These are phyloP conservation scores for Rhodotorula glutinis DNA, from an alignment of 1,284 basidiomycete species.

Conservation along the genomic window DNA sequence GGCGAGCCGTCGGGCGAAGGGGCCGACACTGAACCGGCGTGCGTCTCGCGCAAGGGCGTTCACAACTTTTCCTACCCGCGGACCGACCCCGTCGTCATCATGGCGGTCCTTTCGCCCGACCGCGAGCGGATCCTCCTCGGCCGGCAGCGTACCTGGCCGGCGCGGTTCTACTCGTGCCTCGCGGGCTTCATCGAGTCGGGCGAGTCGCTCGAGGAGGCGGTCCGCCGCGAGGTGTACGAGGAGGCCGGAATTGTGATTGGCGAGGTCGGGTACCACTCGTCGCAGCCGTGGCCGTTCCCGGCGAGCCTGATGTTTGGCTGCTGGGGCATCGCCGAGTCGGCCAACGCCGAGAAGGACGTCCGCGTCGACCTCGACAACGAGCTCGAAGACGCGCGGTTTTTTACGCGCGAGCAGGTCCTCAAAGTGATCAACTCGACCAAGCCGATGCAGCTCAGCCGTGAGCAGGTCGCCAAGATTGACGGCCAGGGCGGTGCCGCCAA, in stretches of 20 bases:
- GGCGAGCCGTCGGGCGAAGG: constrained; percentile 64
- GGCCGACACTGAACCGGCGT: constrained; percentile 40
- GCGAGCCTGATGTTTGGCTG: constrained; percentile 39
- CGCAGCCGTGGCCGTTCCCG: constrained; percentile 48
- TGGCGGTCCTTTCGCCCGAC: constrained; percentile 74
- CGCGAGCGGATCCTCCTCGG: constrained; percentile 78
- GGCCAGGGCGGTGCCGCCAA: constrained; percentile 47
- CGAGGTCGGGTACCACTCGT: constrained; percentile 78
- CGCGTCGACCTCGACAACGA: constrained; percentile 91
- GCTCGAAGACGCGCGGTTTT: constrained; percentile 90
- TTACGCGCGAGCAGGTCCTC: constrained; percentile 68
- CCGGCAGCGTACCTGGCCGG: constrained; percentile 51
- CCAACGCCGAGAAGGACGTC: constrained; percentile 57
- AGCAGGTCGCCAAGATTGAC: constrained; percentile 62
- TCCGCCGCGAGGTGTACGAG: constrained; percentile 88
- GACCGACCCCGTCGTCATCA: constrained; percentile 77
- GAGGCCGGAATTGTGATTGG: constrained; percentile 86
- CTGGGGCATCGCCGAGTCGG: constrained; percentile 34
- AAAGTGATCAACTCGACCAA: constrained; percentile 60
- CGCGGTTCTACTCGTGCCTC: constrained; percentile 74
- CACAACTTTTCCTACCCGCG: constrained; percentile 82
- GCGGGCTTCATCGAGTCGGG: constrained; percentile 87
- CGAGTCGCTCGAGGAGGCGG: constrained; percentile 93
- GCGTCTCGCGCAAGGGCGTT: constrained; percentile 63
- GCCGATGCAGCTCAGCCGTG: constrained; percentile 58